Evolutionary conservation across 1,284 basidiomycete species (phyloP).

Genomic region (Ceratobasidium theobromae): DNA sequence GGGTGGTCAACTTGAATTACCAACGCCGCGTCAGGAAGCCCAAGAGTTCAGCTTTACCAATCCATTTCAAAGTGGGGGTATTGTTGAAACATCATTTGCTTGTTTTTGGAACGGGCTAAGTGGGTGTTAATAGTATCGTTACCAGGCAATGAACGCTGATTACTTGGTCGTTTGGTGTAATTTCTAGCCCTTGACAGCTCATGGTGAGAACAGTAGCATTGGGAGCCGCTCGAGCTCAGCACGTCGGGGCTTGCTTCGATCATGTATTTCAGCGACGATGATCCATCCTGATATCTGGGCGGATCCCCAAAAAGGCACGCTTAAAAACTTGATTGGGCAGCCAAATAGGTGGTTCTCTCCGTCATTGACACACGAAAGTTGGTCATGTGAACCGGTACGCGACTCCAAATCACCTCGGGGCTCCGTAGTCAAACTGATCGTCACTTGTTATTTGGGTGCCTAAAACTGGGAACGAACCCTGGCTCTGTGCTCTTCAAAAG

Average conservation of each 20-base stretch:
- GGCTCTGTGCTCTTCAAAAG: slow-evolving; percentile 17
- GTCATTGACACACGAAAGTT: slow-evolving; percentile 6
- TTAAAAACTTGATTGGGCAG: slow-evolving; percentile 10
- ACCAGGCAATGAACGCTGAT: too few species aligned
- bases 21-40: too few species aligned
- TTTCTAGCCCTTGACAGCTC: too few species aligned
- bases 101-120: neutral
- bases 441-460: slow-evolving; percentile 17
- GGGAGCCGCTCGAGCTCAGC: neutral
- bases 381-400: neutral
- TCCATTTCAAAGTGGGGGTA: neutral
- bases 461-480: neutral
- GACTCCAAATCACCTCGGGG: slow-evolving; percentile 16
- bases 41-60: neutral
- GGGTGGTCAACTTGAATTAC: too few species aligned
- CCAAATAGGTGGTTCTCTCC: slow-evolving; percentile 17
- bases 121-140: neutral
- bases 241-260: slow-evolving; percentile 19
- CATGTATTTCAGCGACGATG: slow-evolving; percentile 2
- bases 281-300: slow-evolving; percentile 20
- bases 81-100: neutral
- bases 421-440: slow-evolving; percentile 21
- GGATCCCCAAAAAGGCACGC: slow-evolving; percentile 4
- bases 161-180: neutral
- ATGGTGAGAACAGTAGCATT: too few species aligned